These are phyloP conservation scores for Plantago elongata DNA, from an alignment of 257 asterid genomes.

Conservation along the genomic window DNA sequence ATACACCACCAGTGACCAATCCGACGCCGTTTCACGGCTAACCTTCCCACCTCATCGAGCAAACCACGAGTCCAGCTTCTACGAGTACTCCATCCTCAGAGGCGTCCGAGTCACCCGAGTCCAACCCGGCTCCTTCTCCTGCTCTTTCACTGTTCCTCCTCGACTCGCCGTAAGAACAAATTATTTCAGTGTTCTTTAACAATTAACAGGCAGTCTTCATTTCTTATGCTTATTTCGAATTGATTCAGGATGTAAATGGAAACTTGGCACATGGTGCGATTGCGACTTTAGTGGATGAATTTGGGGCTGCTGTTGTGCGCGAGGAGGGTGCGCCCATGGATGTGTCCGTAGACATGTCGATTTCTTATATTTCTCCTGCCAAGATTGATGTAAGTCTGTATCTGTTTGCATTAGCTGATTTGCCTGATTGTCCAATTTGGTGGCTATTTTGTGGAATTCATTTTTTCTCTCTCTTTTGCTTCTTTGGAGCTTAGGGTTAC, in stretches of 20 bases:
- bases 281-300: constrained; percentile 53
- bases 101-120: constrained; percentile 58
- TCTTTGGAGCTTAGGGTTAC: too few species aligned
- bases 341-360: constrained; percentile 77
- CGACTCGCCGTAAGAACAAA: constrained; percentile 59
- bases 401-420: neutral
- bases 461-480: neutral
- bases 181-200: neutral
- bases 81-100: constrained; percentile 49
- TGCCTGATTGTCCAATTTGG: neutral
- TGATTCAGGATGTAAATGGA: constrained; percentile 51
- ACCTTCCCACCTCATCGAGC: constrained; percentile 45
- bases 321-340: constrained; percentile 47
- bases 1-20: constrained; percentile 20
- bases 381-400: constrained; percentile 47
- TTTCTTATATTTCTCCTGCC: constrained; percentile 55
- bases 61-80: constrained; percentile 47
- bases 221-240: neutral
- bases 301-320: constrained; percentile 59
- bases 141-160: constrained; percentile 69
- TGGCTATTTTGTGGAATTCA: neutral
- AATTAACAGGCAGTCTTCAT: neutral
- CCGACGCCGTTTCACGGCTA: constrained; percentile 41
- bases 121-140: constrained; percentile 46
- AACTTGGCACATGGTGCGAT: constrained; percentile 59